Conservation (phyloP, 208 protist species). For the Acanthamoeba royreba region DNA sequence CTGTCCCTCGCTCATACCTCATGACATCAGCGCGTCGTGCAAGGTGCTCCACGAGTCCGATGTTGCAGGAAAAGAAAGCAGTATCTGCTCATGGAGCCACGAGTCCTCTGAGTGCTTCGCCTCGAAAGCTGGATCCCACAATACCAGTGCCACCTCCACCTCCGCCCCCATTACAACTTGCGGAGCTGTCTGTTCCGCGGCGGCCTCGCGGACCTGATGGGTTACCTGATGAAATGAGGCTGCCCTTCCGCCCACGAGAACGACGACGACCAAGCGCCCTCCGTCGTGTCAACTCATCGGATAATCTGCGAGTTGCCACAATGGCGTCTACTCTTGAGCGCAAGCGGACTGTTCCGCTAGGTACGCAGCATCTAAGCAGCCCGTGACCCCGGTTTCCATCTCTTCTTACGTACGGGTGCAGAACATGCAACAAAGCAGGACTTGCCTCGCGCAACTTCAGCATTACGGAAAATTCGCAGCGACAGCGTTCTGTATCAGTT, state of each 20-base stretch:
- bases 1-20: background rate
- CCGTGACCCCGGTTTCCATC: no score
- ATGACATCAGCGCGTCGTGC: background rate
- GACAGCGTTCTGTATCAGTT: background rate
- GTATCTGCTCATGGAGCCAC: no score
- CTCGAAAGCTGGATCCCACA: background rate
- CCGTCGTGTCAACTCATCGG: background rate
- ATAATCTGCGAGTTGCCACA: background rate
- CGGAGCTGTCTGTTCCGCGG: no score
- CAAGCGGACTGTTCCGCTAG: background rate
- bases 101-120: background rate
- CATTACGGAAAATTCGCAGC: background rate
- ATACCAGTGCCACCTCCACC: background rate
- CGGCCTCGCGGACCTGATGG: no score
- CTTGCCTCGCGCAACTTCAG: background rate
- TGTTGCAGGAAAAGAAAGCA: background rate
- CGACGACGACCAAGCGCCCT: background rate
- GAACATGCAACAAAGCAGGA: no score
- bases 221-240: no score
- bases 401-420: no score
- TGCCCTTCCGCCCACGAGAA: background rate
- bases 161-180: background rate
- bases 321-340: background rate
- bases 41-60: background rate
- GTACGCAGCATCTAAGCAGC: no score